Conservation (phyloP, 1,284 basidiomycete genomes). For the Gastroboletus turbinatus region DNA sequence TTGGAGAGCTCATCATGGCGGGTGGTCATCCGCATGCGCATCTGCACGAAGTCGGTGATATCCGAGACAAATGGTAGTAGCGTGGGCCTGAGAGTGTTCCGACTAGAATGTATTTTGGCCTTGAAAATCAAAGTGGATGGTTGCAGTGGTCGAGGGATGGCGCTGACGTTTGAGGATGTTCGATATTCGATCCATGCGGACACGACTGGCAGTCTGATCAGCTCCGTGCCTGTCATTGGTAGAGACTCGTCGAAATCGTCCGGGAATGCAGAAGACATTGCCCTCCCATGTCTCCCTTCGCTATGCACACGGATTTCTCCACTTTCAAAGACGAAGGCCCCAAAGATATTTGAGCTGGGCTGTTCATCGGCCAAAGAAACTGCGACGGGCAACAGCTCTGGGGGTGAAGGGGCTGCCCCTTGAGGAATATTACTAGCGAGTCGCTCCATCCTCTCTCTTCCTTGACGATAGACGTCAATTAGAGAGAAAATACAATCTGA, state of each 20-base stretch:
- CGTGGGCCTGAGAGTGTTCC: constrained; percentile 78
- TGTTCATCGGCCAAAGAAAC: constrained; percentile 13
- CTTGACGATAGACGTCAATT: constrained; percentile 82
- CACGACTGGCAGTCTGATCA: constrained; percentile 75
- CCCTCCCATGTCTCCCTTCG: constrained; percentile 38
- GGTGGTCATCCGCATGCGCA: constrained; percentile 51
- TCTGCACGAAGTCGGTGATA: constrained; percentile 63
- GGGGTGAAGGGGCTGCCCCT: constrained; percentile 35
- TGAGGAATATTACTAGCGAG: constrained; percentile 53
- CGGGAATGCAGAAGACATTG: constrained; percentile 36
- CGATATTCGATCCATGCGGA: constrained; percentile 85
- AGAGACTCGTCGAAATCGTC: constrained; percentile 50
- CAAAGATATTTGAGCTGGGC: constrained; percentile 63
- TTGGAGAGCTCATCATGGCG: constrained; percentile 7
- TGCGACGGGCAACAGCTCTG: constrained; percentile 10
- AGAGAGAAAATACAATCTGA: constrained; percentile 79
- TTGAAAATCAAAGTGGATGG: constrained; percentile 70
- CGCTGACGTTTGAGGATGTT: constrained; percentile 46
- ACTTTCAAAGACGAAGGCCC: constrained; percentile 78
- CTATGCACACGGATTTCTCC: constrained; percentile 74
- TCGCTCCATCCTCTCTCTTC: constrained; percentile 73
- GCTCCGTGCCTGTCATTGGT: constrained; percentile 53
- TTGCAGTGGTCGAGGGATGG: constrained; percentile 31
- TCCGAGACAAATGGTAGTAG: constrained; percentile 83
- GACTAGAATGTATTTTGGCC: constrained; percentile 81